Base-by-base conservation (phyloP, 1,284 basidiomycete genomes). In the Rhodofomes roseus region DNA sequence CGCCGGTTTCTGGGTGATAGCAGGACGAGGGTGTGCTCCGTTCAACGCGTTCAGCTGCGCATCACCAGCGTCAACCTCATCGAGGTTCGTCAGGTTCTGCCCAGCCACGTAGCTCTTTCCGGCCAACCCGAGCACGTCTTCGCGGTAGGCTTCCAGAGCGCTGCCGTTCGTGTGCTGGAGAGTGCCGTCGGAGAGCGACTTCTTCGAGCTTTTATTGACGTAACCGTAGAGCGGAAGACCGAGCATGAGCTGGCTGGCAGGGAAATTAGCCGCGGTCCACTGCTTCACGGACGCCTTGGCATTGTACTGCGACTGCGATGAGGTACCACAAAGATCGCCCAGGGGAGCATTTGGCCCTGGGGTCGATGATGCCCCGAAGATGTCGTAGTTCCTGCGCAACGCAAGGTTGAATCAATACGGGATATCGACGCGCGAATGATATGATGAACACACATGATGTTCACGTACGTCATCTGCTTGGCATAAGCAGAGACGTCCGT, bases 281-380 rank as follows among this genome's bases (percentile, higher is more conserved):
- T 84, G 80, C 14, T 71, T 66, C 58, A 91, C 78, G 9, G 88
- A 86, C 0, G 85, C 83, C 60, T 79, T 74, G 39, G 89, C 90
- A 67, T 84, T 90, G 54, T 86, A 86, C 55, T 81, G 76, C 1
- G 90, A 89, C 63, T 87, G 87, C 3, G 77, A 74, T 22, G 86
- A 87, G 60, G 82, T 85, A 27, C 81, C 77, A 73, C 90, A 93
- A 1, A 79, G 79, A 71, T 92, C 79, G 4, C 79, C 79, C 18
- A 92, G 81, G 1, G 91, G 90, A 2, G 90, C 90, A 70, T 93
- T 93, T 4, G 91, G 85, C 7, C 90, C 90, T 1, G 91, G 91
- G 34, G 55, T 27, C 34, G 75, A 81, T 5, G 84, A 84, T 4
- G 86, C 78, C 55, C 85, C 84, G 81, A 83, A 89, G 54, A 89